Evolutionary conservation across 306 rosid species (phyloP).

Genomic region (Luffa acutangula): DNA sequence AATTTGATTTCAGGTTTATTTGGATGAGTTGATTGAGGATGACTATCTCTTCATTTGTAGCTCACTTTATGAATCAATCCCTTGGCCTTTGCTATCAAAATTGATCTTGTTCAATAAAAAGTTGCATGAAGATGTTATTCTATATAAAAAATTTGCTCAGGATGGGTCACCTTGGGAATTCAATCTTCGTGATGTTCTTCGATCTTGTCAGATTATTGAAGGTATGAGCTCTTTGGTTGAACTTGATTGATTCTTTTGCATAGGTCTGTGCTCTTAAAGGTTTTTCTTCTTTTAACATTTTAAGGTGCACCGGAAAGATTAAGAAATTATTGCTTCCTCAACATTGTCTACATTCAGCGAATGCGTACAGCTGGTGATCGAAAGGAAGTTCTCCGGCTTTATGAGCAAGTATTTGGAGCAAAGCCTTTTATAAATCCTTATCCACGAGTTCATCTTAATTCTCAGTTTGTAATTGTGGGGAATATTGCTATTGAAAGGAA

Average conservation of each 20-base stretch:
- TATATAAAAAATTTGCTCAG: constrained; percentile 63
- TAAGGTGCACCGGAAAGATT: constrained; percentile 37
- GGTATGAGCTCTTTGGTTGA: constrained; percentile 28
- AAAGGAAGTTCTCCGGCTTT: constrained; percentile 53
- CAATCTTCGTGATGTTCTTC: constrained; percentile 85
- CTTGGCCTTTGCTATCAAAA: constrained; percentile 41
- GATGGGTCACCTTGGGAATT: constrained; percentile 97
- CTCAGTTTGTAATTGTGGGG: constrained; percentile 49
- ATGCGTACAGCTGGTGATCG: constrained; percentile 87
- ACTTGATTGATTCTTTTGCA: constrained; percentile 2
- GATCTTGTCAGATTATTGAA: constrained; percentile 76
- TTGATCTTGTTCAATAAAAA: constrained; percentile 61
- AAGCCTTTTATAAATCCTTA: constrained; percentile 57
- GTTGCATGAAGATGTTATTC: constrained; percentile 67
- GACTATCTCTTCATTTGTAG: constrained; percentile 73
- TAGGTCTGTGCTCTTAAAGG: constrained; percentile 7
- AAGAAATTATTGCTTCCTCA: constrained; percentile 52
- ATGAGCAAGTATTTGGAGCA: constrained; percentile 49
- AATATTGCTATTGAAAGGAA: constrained; percentile 47
- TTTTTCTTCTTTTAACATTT: constrained; percentile 1
- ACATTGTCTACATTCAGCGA: constrained; percentile 71
- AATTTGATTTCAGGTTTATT: constrained; percentile 60
- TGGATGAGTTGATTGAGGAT: constrained; percentile 72
- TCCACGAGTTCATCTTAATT: constrained; percentile 55
- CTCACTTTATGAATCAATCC: constrained; percentile 54